Evolutionary conservation across 2,329 filamentous ascomycete genomes (phyloP).

Genomic region (Nakataea oryzae): DNA sequence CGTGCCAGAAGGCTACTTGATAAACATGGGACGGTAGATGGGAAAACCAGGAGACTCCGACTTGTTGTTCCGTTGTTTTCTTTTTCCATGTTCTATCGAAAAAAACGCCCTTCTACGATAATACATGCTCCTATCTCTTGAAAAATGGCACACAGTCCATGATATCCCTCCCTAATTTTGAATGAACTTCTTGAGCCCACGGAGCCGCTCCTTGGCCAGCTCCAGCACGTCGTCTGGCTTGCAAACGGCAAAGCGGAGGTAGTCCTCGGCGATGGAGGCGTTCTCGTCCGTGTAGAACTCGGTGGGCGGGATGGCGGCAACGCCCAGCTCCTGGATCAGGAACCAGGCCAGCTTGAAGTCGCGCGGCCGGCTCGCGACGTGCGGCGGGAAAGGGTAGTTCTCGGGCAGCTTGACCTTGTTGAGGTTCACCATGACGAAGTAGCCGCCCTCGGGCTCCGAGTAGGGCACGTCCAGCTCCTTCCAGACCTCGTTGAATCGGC

Average conservation of each 20-base stretch:
- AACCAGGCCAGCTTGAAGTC: constrained; percentile 98
- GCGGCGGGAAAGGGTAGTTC: constrained; percentile 78
- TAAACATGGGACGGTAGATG: not conserved
- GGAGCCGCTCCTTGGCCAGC: constrained; percentile 64
- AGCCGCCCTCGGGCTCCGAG: constrained; percentile 89
- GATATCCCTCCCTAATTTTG: constrained; percentile 4
- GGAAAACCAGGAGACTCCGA: not conserved
- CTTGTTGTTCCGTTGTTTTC: not conserved
- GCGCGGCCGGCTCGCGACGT: constrained; percentile 75
- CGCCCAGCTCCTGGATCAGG: constrained; percentile 88
- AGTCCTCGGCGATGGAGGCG: constrained; percentile 79
- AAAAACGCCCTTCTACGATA: not conserved
- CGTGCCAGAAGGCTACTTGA: not conserved
- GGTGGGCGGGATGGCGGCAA: constrained; percentile 90
- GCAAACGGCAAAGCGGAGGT: constrained; percentile 90
- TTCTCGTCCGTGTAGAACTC: constrained; percentile 91
- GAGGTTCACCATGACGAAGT: constrained; percentile 95
- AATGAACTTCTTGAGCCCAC: constrained; percentile 65
- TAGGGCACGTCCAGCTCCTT: constrained; percentile 68
- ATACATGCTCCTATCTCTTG: too few species aligned
- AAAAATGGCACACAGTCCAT: too few species aligned
- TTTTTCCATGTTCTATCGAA: not conserved
- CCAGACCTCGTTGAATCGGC: constrained; percentile 75
- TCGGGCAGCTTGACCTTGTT: constrained; percentile 73
- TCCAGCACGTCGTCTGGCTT: constrained; percentile 84